Base-by-base conservation (phyloP, 441 rosid genomes). In the Croton setiger region DNA sequence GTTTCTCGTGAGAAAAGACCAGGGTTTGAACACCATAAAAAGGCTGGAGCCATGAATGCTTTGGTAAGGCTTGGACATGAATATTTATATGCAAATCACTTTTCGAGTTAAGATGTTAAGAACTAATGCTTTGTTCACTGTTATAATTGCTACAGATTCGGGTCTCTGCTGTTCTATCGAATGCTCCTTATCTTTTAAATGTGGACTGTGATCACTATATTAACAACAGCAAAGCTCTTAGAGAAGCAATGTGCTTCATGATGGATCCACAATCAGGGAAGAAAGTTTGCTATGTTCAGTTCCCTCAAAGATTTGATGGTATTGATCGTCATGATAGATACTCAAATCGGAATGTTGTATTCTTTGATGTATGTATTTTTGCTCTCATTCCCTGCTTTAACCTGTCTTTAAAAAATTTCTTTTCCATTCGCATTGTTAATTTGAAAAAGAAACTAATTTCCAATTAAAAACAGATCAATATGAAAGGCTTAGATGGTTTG, bases 1-100 rank as follows among this genome's bases (percentile, higher is more conserved):
- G 97, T 94, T 17, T 94, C 99, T 74, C 98, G 99, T 71, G 99
- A 94, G 81, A 94, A 95, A 85, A 85, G 99, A 77, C 99, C 98
- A 2, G 98, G 98, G 47, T 95, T 90, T 77, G 96, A 95, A 68
- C 99, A 95, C 77, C 98, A 95, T 60, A 95, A 95, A 80, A 95
- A 95, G 70, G 99, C 98, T 47, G 99, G 99, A 49, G 99, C 99
- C 60, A 95, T 95, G 99, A 95, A 95, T 78, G 71, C 98, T 62
- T 72, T 92, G 88, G 99, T 90, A 85, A 47, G 52, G 3, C 67
- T 54, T 33, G 23, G 33, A 9, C 7, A 9, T 49, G 3, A 36
- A 36, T 52, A 43, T 44, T 36, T 54, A 8, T 52, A 13, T 53
- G 17, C n/a, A 20, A 37, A 36, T 4, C 27, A 20, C 31, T 5